Conservation (phyloP, 257 asterid species). For the Prunella vulgaris region DNA sequence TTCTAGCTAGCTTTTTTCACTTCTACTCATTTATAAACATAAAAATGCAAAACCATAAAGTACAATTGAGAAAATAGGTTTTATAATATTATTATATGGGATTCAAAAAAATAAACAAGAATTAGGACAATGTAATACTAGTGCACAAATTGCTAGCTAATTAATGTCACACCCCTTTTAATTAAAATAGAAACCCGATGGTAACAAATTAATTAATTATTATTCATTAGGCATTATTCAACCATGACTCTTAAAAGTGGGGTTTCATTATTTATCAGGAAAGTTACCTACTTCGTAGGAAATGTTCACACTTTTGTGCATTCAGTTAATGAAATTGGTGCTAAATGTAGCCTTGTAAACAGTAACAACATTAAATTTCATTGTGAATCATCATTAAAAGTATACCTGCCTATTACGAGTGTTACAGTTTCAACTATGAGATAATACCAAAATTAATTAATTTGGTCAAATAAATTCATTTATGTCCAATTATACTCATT, state of each 20-base stretch:
- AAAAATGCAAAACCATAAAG: slow-evolving; percentile 14
- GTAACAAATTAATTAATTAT: background rate
- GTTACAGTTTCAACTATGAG: background rate
- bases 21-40: slow-evolving; percentile 6
- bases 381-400: slow-evolving; percentile 13
- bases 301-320: slow-evolving; percentile 19
- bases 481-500: too few species aligned
- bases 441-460: background rate
- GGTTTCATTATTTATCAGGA: background rate
- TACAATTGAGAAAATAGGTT: background rate
- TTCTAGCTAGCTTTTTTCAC: slow-evolving; percentile 9
- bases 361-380: slow-evolving; percentile 24
- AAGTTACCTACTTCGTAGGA: background rate
- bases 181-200: background rate
- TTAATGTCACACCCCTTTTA: too few species aligned
- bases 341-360: slow-evolving; percentile 1
- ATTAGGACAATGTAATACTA: background rate
- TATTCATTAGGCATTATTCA: background rate
- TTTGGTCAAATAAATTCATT: background rate
- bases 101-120: too few species aligned
- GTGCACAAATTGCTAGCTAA: too few species aligned
- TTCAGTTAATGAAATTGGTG: slow-evolving; percentile 3
- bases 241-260: background rate
- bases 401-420: background rate
- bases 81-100: background rate